Evolutionary conservation across 2,329 filamentous ascomycete genomes (phyloP), one percentile per base, ranked within the genome.

Genomic region (Leptographium galeiforme): DNA sequence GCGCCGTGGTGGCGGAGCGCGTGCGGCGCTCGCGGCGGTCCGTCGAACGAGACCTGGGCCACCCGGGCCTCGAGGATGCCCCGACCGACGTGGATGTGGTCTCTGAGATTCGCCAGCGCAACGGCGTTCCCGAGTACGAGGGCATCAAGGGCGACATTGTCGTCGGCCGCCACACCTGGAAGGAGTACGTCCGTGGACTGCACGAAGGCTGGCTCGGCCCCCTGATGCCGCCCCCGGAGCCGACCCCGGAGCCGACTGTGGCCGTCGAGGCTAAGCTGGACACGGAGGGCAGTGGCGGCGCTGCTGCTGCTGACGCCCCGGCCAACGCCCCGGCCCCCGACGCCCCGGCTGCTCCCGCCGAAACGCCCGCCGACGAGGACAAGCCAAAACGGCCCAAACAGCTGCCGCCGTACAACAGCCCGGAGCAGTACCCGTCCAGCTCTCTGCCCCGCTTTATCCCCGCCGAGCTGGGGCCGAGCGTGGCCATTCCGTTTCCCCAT

Each of bases 151-250:
- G 93, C 46, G 91, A 97, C 64, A 76, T 98, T 51, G 82, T 97
- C 18, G 81, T 98, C 61, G 93, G 93, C 13, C 75, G 91, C 54
- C 87, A 96, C 65, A 84, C 91, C 11, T 98, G 93, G 93, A 98
- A 96, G 70, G 93, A 98, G 69, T 98, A 97, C 66, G 73, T 97
- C 30, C 78, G 90, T 55, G 93, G 93, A 47, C 65, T 97, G 59
- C 93, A 98, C 66, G 93, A 98, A 69, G 93, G 93, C 53, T 98
- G 93, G 91, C 72, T 98, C 30, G 91, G 93, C 0, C 89, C 93
- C 8, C 71, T 95, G 45, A 79, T 85, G 55, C 69, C 81, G 53
- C 85, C 85, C 2, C 62, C 65, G 33, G 64, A 70, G 52, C 64
- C 57, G 50, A 62, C 54, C 44, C 58, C 63, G 34, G 61, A 63